Evolutionary conservation across 2,329 filamentous ascomycete species (phyloP).

Genomic region (Xylaria sp.): DNA sequence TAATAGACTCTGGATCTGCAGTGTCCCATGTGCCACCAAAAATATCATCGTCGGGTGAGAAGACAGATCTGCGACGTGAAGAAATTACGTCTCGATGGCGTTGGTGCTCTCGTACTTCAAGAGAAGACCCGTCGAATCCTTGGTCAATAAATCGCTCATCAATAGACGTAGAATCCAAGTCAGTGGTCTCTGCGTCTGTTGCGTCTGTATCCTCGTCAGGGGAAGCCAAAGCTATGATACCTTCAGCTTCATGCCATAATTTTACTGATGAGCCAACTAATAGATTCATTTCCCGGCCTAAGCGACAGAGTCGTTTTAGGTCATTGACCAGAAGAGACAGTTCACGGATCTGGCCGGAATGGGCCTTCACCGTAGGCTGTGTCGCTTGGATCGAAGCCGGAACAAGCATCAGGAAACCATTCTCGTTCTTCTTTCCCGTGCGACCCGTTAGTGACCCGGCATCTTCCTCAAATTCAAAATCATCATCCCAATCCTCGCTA

Average conservation of each 20-base stretch:
- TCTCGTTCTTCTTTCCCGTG: slow-evolving; percentile 51
- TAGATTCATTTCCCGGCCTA: slow-evolving; percentile 75
- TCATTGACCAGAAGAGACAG: slow-evolving; percentile 84
- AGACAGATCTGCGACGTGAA: slow-evolving; percentile 68
- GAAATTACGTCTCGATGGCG: slow-evolving; percentile 60
- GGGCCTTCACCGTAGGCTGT: slow-evolving; percentile 82
- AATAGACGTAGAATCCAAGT: slow-evolving; percentile 54
- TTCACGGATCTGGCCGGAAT: slow-evolving; percentile 85
- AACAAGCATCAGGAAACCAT: slow-evolving; percentile 70
- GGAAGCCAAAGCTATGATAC: slow-evolving; percentile 85
- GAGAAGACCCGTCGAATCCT: slow-evolving; percentile 58
- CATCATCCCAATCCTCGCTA: slow-evolving; percentile 90
- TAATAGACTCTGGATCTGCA: slow-evolving; percentile 51
- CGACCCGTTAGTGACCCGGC: slow-evolving; percentile 52
- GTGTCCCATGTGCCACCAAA: slow-evolving; percentile 67
- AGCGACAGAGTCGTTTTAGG: slow-evolving; percentile 78
- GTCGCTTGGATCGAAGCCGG: slow-evolving; percentile 83
- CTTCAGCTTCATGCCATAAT: slow-evolving; percentile 84
- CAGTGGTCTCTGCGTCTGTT: slow-evolving; percentile 48
- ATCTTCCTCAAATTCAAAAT: slow-evolving; percentile 77
- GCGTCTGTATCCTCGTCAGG: slow-evolving; percentile 67
- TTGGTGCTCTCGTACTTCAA: slow-evolving; percentile 55
- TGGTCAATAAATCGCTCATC: slow-evolving; percentile 60
- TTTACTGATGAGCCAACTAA: slow-evolving; percentile 66
- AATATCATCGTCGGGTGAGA: slow-evolving; percentile 73